phyloP scores from a whole-genome alignment of 2,329 filamentous ascomycete species.

The Fusarium austroafricanum region DNA sequence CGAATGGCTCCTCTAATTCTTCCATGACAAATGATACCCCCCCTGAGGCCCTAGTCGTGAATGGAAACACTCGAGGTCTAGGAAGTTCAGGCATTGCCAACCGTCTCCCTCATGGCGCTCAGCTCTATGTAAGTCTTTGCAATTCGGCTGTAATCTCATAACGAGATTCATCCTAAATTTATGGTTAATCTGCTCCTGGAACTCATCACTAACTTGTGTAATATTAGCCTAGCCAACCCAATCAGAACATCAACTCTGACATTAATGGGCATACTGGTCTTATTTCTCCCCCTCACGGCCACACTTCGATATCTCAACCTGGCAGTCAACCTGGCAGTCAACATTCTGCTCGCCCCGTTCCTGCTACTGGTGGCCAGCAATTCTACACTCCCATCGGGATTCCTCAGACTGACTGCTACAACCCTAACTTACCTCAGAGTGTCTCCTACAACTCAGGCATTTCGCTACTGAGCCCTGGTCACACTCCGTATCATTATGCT shows the following conservation, averaged over 20 bases:
- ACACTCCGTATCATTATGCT: constrained; percentile 32
- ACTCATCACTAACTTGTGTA: constrained; percentile 9
- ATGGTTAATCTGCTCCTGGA: not conserved
- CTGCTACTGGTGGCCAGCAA: constrained; percentile 15
- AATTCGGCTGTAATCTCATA: not conserved
- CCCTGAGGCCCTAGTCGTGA: not conserved
- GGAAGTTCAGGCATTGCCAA: constrained; percentile 12
- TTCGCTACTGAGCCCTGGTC: constrained; percentile 26
- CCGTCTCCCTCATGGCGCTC: constrained; percentile 11
- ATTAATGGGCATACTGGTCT: not conserved
- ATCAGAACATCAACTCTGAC: not conserved
- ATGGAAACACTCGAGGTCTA: not conserved
- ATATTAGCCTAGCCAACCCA: not conserved
- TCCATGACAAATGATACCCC: not conserved
- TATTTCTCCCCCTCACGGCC: constrained; percentile 15
- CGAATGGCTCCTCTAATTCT: constrained; percentile 1
- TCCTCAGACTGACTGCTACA: constrained; percentile 14
- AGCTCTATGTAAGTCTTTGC: constrained; percentile 21
- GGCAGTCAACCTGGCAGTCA: constrained; percentile 7
- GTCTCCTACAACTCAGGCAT: constrained; percentile 27
- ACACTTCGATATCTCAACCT: constrained; percentile 4
- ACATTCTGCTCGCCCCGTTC: constrained; percentile 3
- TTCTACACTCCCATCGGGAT: constrained; percentile 18
- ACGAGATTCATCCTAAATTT: not conserved
- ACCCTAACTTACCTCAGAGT: constrained; percentile 28